Conservation (phyloP, 352 stramenopile genomes). For the Phytopythium aichiense region DNA sequence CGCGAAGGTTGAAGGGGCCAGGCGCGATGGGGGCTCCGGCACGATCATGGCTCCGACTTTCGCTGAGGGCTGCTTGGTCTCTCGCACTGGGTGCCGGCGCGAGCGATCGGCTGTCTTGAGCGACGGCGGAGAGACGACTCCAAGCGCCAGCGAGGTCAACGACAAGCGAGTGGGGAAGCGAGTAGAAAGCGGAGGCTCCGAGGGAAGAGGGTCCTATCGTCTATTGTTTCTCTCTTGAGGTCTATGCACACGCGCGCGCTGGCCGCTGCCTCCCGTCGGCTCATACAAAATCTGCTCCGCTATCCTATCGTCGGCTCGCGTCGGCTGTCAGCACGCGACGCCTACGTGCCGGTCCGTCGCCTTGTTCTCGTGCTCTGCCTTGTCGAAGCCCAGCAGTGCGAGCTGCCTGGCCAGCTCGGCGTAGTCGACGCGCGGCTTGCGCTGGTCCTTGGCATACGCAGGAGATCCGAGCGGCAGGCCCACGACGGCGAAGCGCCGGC, state of each 20-base stretch:
- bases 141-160: too few species aligned
- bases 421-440: not conserved
- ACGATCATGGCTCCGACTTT: not conserved
- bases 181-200: not conserved
- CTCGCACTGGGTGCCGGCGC: not conserved
- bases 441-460: too few species aligned
- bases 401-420: not conserved
- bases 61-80: not conserved
- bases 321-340: not conserved
- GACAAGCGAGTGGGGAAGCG: not conserved
- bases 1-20: not conserved
- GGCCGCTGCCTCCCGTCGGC: not conserved
- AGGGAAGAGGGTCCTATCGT: not conserved
- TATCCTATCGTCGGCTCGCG: not conserved
- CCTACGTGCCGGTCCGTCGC: not conserved
- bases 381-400: not conserved
- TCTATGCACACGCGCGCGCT: not conserved
- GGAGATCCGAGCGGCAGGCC: slow-evolving; percentile 9
- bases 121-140: too few species aligned
- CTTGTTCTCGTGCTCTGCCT: not conserved
- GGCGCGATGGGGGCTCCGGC: not conserved
- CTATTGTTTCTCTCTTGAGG: not conserved
- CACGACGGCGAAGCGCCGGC: slow-evolving; percentile 27
- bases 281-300: not conserved
- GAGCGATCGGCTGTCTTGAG: not conserved